A percentile compares a stretch with the other conserved stretches of the same genome.
Evolutionary conservation across 129 eudicot genomes (phyloP).

Genomic region (Apium graveolens): DNA sequence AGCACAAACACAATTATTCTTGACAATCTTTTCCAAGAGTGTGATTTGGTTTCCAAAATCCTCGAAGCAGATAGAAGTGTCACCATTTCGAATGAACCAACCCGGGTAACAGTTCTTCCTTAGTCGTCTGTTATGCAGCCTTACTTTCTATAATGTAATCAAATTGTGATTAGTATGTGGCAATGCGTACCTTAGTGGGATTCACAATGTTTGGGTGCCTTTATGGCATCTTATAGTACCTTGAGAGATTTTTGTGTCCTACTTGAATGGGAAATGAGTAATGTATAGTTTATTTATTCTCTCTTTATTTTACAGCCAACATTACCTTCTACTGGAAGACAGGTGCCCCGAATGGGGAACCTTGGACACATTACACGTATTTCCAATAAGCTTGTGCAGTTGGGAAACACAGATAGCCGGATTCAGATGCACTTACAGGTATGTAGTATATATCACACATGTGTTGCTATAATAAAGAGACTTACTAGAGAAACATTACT

Average conservation of each 20-base stretch:
- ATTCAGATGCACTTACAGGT: slow-evolving; percentile 70
- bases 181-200: not conserved
- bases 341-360: slow-evolving; percentile 56
- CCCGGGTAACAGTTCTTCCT: slow-evolving; percentile 30
- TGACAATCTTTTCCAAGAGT: slow-evolving; percentile 65
- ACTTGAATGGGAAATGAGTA: not conserved
- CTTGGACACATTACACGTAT: slow-evolving; percentile 77
- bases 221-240: not conserved
- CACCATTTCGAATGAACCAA: slow-evolving; percentile 35
- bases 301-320: slow-evolving; percentile 54
- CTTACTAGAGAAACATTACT: not conserved
- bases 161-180: not conserved
- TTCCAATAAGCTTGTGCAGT: slow-evolving; percentile 62
- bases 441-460: not conserved
- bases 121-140: not conserved
- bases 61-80: slow-evolving; percentile 55
- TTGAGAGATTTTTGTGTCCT: not conserved
- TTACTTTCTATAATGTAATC: not conserved
- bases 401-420: slow-evolving; percentile 43
- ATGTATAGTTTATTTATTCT: not conserved
- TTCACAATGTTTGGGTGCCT: not conserved
- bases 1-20: slow-evolving; percentile 39
- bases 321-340: slow-evolving; percentile 49
- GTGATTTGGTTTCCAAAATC: slow-evolving; percentile 47
- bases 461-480: not conserved